Conservation (phyloP, 2,329 filamentous ascomycete genomes). For the Ophiocordyceps camponoti-rufipedis region DNA sequence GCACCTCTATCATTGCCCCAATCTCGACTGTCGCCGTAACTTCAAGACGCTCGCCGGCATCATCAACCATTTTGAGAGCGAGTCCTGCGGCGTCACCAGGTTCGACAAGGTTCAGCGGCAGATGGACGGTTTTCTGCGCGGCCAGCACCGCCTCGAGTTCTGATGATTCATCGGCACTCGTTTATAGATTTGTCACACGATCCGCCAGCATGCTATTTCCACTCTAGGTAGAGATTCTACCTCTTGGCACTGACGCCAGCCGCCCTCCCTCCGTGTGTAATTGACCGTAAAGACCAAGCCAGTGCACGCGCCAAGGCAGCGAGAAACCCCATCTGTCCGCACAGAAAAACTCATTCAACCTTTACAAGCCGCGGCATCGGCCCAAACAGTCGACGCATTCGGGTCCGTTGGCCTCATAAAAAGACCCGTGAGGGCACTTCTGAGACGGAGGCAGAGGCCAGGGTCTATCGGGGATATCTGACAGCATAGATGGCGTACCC, state of each 20-base stretch:
- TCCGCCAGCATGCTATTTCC: no score
- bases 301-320: no score
- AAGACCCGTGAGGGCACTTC: neutral
- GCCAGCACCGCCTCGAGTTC: neutral
- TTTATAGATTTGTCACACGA: no score
- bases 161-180: neutral
- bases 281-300: no score
- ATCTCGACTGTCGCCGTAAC: conserved; percentile 13
- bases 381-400: neutral
- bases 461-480: neutral
- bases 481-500: no score
- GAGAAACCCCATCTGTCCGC: neutral
- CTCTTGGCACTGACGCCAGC: no score
- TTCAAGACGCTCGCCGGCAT: conserved; percentile 20
- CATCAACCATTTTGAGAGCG: conserved; percentile 26
- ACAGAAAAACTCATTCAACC: neutral
- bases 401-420: neutral
- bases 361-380: neutral
- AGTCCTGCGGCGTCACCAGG: conserved; percentile 18
- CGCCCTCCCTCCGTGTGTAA: no score
- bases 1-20: conserved; percentile 21
- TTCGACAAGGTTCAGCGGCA: conserved; percentile 10
- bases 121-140: neutral
- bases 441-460: neutral
- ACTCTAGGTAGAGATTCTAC: no score